Conservation (phyloP, 192 early-diverging fungal genomes). For the Entomortierella beljakovae region DNA sequence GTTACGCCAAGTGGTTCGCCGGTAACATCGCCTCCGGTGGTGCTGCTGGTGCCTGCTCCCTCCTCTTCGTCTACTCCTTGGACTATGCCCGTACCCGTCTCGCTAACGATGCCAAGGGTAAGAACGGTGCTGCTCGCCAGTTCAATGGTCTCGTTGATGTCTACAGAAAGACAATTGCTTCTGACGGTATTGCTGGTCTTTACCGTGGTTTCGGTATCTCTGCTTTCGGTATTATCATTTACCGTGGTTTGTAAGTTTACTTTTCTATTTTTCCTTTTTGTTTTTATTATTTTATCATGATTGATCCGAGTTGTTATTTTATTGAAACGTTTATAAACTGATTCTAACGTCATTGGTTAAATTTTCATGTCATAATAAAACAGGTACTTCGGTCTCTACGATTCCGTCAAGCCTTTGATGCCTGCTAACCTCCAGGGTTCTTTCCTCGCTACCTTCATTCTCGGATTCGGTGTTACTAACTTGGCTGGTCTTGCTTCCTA, state of each 20-base stretch:
- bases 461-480: slow-evolving; percentile 86
- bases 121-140: slow-evolving; percentile 89
- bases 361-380: background rate
- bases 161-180: slow-evolving; percentile 85
- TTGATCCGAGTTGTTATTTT: background rate
- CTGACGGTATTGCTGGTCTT: slow-evolving; percentile 93
- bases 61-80: slow-evolving; percentile 94
- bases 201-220: slow-evolving; percentile 83
- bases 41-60: slow-evolving; percentile 80
- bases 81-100: slow-evolving; percentile 99
- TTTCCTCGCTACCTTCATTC: slow-evolving; percentile 63
- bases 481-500: slow-evolving; percentile 92
- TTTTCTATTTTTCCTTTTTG: background rate
- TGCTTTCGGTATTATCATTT: slow-evolving; percentile 54
- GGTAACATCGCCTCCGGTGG: slow-evolving; percentile 98
- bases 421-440: slow-evolving; percentile 44
- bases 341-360: background rate
- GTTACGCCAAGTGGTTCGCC: slow-evolving; percentile 90
- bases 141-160: slow-evolving; percentile 93
- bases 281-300: background rate
- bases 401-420: slow-evolving; percentile 63
- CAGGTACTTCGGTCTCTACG: slow-evolving; percentile 79
- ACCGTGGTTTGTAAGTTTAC: slow-evolving; percentile 49
- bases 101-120: slow-evolving; percentile 87
- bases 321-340: background rate